These are phyloP conservation scores for Thalassiosira hispida DNA, from an alignment of 352 stramenopile genomes.

Conservation along the genomic window DNA sequence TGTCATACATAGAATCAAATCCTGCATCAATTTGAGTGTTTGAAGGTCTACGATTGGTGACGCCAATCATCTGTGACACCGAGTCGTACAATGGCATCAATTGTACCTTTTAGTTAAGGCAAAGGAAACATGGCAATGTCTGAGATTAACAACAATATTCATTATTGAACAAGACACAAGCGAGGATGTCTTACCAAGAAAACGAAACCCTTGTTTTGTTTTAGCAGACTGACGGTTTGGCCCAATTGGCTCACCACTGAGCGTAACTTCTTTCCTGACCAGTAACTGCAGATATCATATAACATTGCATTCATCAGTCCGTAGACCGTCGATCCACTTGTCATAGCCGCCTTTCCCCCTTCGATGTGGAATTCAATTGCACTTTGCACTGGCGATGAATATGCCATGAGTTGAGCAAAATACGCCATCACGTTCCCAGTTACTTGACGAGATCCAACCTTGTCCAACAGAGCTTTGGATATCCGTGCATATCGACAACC, in stretches of 20 bases:
- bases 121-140: too few relatives aligned
- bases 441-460: neutral
- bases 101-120: too few relatives aligned
- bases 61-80: too few relatives aligned
- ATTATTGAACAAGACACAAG: neutral
- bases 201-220: neutral
- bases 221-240: neutral
- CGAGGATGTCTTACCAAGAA: neutral
- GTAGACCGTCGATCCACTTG: neutral
- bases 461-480: constrained; percentile 7
- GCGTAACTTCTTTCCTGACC: constrained; percentile 7
- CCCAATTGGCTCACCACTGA: neutral
- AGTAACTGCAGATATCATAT: constrained; percentile 1
- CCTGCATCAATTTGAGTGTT: too few relatives aligned
- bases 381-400: constrained; percentile 27
- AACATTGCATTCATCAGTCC: constrained; percentile 6
- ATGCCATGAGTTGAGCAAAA: constrained; percentile 9
- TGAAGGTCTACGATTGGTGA: too few relatives aligned
- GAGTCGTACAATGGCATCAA: too few relatives aligned
- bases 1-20: neutral
- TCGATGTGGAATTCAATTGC: constrained; percentile 17
- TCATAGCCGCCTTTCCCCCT: constrained; percentile 18
- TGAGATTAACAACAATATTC: too few relatives aligned
- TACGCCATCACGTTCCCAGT: constrained; percentile 14
- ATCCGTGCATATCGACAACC: constrained; percentile 32